These are phyloP conservation scores for Ampelocalamus luodianensis DNA, from an alignment of 176 grass and related monocot species.

Conservation along the genomic window DNA sequence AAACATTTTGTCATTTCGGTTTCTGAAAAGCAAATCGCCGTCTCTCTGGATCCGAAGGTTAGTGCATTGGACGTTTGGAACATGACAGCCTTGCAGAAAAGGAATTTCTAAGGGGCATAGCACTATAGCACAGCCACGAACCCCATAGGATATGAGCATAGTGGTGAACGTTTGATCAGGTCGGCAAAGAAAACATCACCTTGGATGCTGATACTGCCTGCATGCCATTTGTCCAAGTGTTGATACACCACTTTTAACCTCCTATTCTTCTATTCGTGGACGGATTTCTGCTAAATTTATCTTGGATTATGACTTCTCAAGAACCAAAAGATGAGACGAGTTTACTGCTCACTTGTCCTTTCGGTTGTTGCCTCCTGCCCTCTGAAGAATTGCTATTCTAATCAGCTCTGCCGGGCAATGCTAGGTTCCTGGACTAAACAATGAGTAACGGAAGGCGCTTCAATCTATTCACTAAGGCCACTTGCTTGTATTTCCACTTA, in stretches of 20 bases:
- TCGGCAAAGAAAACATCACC: constrained; percentile 26
- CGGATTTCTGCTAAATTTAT: constrained; percentile 3
- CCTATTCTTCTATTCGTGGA: neutral
- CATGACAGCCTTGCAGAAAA: constrained; percentile 13
- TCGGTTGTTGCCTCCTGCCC: constrained; percentile 33
- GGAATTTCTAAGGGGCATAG: neutral
- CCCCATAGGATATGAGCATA: constrained; percentile 17
- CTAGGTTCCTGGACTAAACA: neutral
- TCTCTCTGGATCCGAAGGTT: neutral
- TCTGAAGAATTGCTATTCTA: constrained; percentile 1
- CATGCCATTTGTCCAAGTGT: constrained; percentile 20
- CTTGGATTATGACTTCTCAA: constrained; percentile 1
- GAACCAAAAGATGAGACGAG: constrained; percentile 9
- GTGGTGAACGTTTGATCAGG: constrained; percentile 39
- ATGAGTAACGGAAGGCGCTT: neutral
- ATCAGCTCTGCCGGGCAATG: constrained; percentile 19
- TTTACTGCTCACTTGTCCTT: constrained; percentile 29
- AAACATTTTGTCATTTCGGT: neutral
- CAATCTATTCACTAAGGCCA: constrained; percentile 1
- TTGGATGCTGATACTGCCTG: neutral
- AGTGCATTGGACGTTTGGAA: neutral
- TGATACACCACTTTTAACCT: neutral
- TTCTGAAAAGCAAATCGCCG: neutral
- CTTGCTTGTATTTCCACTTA: neutral
- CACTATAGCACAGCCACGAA: neutral